A percentile compares a stretch with the other conserved stretches of the same genome.
Conservation (phyloP, 345 rosid species). For the Dimocarpus longan region DNA sequence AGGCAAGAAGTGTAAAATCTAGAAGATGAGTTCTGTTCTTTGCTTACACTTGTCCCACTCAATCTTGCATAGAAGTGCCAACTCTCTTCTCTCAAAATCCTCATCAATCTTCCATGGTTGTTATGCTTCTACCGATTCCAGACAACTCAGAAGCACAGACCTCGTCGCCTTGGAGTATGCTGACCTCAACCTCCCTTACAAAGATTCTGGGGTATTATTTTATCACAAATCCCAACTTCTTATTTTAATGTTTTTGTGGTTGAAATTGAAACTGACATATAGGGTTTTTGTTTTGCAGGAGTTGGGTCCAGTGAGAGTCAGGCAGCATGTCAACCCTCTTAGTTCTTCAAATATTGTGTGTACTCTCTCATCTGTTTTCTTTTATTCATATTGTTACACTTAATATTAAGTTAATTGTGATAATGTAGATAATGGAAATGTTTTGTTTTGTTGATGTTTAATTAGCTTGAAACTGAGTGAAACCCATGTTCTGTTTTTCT, state of each 20-base stretch:
- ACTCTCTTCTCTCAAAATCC: slow-evolving; percentile 1
- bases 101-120: slow-evolving; percentile 12
- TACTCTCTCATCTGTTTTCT: not conserved
- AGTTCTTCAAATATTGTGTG: slow-evolving; percentile 78
- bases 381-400: not conserved
- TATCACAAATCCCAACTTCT: not conserved
- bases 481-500: not conserved
- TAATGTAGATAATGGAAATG: not conserved
- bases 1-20: not conserved
- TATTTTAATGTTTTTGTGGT: not conserved
- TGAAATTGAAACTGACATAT: not conserved
- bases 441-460: not conserved
- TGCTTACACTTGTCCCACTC: not conserved
- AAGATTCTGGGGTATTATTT: slow-evolving; percentile 49
- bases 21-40: not conserved
- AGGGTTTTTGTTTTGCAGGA: slow-evolving; percentile 47
- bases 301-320: slow-evolving; percentile 72
- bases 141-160: slow-evolving; percentile 52
- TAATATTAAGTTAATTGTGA: not conserved
- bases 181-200: slow-evolving; percentile 69
- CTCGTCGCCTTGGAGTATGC: slow-evolving; percentile 80
- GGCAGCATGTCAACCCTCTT: slow-evolving; percentile 97
- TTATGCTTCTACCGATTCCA: slow-evolving; percentile 23
- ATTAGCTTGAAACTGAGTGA: not conserved
- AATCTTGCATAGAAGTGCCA: not conserved